Conservation (phyloP, 129 eudicot species). For the Arctium lappa region DNA sequence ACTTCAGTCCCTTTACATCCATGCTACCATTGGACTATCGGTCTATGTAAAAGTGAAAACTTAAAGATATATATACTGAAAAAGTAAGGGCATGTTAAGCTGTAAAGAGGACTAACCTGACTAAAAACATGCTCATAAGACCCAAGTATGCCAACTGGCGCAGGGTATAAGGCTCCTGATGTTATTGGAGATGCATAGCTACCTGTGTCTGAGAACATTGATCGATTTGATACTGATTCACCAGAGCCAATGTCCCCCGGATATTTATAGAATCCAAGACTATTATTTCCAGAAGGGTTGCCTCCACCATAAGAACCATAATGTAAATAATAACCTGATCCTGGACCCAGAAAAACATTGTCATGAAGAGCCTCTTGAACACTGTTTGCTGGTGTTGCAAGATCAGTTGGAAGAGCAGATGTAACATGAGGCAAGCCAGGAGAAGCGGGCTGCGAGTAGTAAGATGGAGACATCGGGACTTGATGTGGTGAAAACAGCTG, state of each 20-base stretch:
- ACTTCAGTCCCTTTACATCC: neutral
- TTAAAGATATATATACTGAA: neutral
- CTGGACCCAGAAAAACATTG: slow-evolving; percentile 48
- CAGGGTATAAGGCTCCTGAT: slow-evolving; percentile 66
- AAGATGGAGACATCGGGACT: slow-evolving; percentile 66
- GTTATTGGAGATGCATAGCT: slow-evolving; percentile 52
- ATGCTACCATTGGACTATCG: neutral
- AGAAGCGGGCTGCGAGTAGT: slow-evolving; percentile 69
- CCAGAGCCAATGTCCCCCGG: slow-evolving; percentile 69
- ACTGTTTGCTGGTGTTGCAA: slow-evolving; percentile 55
- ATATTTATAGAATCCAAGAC: slow-evolving; percentile 58
- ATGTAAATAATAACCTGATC: slow-evolving; percentile 66
- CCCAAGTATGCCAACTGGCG: slow-evolving; percentile 57
- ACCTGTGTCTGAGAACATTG: slow-evolving; percentile 57
- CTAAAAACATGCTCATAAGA: slow-evolving; percentile 41
- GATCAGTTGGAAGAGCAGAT: slow-evolving; percentile 58
- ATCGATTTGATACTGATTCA: slow-evolving; percentile 48
- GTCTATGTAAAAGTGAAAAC: neutral
- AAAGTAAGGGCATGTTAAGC: neutral
- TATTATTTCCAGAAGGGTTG: slow-evolving; percentile 53
- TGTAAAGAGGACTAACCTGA: slow-evolving; percentile 57
- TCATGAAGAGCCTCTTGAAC: slow-evolving; percentile 65
- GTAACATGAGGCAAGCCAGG: slow-evolving; percentile 71
- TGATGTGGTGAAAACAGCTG: slow-evolving; percentile 85
- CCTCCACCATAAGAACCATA: slow-evolving; percentile 61